Base-by-base conservation (phyloP, 2,329 filamentous ascomycete species). In the Clonostachys chloroleuca region DNA sequence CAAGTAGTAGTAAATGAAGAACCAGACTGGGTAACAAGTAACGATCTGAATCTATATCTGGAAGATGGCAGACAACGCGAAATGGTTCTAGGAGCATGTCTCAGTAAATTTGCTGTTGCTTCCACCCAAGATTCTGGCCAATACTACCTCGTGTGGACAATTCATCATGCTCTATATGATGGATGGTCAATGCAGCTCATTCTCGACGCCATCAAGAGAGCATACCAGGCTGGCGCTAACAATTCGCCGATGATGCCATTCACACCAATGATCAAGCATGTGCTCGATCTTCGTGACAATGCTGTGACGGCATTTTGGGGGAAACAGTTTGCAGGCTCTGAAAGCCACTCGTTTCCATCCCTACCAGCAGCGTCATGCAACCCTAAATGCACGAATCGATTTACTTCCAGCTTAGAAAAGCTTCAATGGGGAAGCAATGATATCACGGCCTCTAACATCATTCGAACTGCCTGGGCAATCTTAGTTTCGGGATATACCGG, bases 1-100 rank as follows among this genome's bases (percentile, higher is more conserved):
- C 42, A 43, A 16, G 42, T 43, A n/a, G 42, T 43, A 5, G 20
- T 72, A 24, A 61, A 61, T n/a, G 63, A 66, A 45, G 54, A 58
- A 16, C 62, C 66, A n/a, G 48, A 55, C 34, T 60, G 24, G 42
- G 18, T n/a, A 13, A 10, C 17, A 43, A 13, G 17, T 12, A 14
- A n/a, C 36, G 7, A 39, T 39, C 36, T n/a, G 14, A 8, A n/a
- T 18, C 14, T n/a, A 14, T 39, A 18, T 18, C 12, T 18, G 36
- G 17, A 39, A 12, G 14, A 8, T 14, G 36, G 14, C 12, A 18
- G 36, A 39, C 36, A 39, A n/a, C 36, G 36, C 36, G 51, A 42
- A n/a, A 43, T 43, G 18, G 42, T 30, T 24, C 20, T 18, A n/a
- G 42, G 42, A 10, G 10, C 18, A 3, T 18, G 10, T 3, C 13